Evolutionary conservation across 202 grass and related monocot genomes (phyloP), one percentile per base, ranked within the genome.

Genomic region (Dendrocalamus latiflorus): DNA sequence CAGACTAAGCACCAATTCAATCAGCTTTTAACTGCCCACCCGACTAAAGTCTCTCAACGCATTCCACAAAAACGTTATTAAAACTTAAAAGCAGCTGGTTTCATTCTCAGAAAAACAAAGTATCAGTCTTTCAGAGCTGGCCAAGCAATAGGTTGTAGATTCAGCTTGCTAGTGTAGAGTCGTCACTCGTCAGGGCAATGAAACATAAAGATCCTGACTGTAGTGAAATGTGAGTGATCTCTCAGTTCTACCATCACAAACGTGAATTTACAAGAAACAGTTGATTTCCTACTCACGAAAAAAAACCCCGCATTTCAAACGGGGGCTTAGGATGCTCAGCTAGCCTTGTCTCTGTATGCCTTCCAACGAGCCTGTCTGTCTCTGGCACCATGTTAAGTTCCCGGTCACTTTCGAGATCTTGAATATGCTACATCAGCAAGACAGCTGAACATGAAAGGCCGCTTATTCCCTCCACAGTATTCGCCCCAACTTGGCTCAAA

Each of bases 21-120:
- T 53, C 43, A 76, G 54, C 76, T 76, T 85, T 85, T 69, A 77
- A 63, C 76, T 78, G 71, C 39, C 37, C 73, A 78, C 54, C 66
- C 15, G 26, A 49, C n/a, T 51, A 48, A 21, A 65, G 57, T 70
- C 44, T 45, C 57, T 36, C 25, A 24, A 62, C 21, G 67, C 55
- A n/a, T 47, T 62, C 68, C 72, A 64, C 36, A 63, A 76, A 63
- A 80, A 37, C 50, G 53, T 11, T 16, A 24, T 47, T 47, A 14
- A 47, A 47, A 47, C 44, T 17, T 16, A 17, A 75, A 76, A 80
- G 24, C 62, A 74, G 25, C 68, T 38, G 37, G 10, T 48, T 63
- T 85, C 75, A 63, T 45, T 75, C 68, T 42, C 72, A 44, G 50
- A 22, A 70, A 81, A 70, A 81, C 51, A 15, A 82, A 69, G 17